Evolutionary conservation across 2,329 filamentous ascomycete species (phyloP), one percentile per base, ranked within the genome.

Genomic region (Pleurostoma richardsiae): DNA sequence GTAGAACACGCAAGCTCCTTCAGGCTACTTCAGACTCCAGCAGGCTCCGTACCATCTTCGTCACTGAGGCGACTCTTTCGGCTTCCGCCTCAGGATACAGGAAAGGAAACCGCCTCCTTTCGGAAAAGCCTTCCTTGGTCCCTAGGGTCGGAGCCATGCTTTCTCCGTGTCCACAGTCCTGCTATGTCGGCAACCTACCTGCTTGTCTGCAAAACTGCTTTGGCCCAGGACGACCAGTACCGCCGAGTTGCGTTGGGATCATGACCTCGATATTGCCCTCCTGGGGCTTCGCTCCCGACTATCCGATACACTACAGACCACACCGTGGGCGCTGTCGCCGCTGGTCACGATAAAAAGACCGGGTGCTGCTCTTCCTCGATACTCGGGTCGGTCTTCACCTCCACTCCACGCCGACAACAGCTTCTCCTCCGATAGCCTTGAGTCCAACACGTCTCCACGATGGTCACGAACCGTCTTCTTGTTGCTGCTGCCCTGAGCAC

Each of bases 401-500:
- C 19, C 19, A 19, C 19, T 19, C 19, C 19, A 19, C 19, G 19
- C 19, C 19, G 19, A 19, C 19, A 19, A 19, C 19, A 19, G 19
- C 44, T 42, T 19, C 43, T 42, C 41, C 45, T 10, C 36, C 47
- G 40, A 42, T 50, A 47, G 29, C 40, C 19, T 42, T 29, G 46
- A 45, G 26, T 10, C 39, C 42, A 28, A 44, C 36, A 39, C n/a
- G 10, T 19, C 27, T 19, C 28, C 27, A 54, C 50, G 45, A 62
- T 62, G 59, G 56, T 52, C 44, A 45, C 49, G 41, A 57, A 54
- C 47, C 31, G 42, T 4, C 28, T 62, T 44, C 40, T 69, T 49
- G 55, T 68, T 47, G 46, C 65, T 40, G 64, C 63, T 52, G 61
- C 63, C 43, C 52, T 70, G 53, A 60, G 66, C 56, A 56, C 61